Conservation (phyloP, 2,329 filamentous ascomycete genomes). For the Trichoderma cornu-damae region DNA sequence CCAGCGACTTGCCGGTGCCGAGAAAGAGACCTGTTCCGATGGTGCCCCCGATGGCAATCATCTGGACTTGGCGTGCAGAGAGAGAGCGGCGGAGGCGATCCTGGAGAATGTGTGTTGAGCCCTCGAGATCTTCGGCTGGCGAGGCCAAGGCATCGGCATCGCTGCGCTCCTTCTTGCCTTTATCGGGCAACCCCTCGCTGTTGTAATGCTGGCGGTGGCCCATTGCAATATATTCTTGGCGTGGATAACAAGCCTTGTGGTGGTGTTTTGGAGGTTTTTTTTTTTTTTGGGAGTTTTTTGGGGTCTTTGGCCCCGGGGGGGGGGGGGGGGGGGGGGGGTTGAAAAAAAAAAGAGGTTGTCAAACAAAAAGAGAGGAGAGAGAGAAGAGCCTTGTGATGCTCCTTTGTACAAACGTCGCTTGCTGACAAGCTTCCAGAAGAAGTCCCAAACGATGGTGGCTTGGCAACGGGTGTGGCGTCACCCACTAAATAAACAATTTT, state of each 20-base stretch:
- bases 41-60: conserved; percentile 59
- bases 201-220: neutral
- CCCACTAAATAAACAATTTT: conserved; percentile 3
- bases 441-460: conserved; percentile 6
- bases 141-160: neutral
- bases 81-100: conserved; percentile 51
- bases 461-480: conserved; percentile 15
- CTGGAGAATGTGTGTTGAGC: conserved; percentile 25
- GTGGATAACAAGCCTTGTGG: no score
- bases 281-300: no score
- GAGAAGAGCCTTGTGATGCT: neutral
- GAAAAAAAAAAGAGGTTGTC: neutral
- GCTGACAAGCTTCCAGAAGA: conserved; percentile 4
- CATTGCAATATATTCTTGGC: neutral
- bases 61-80: conserved; percentile 59
- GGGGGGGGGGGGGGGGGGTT: no score
- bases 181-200: neutral
- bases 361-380: no score
- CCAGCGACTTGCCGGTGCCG: conserved; percentile 55
- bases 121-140: conserved; percentile 14
- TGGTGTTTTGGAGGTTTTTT: no score
- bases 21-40: conserved; percentile 59
- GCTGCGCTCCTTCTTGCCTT: conserved; percentile 6
- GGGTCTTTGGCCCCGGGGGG: no score
- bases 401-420: no score